Base-by-base conservation (phyloP, 345 rosid genomes). In the Eucalyptus camaldulensis region DNA sequence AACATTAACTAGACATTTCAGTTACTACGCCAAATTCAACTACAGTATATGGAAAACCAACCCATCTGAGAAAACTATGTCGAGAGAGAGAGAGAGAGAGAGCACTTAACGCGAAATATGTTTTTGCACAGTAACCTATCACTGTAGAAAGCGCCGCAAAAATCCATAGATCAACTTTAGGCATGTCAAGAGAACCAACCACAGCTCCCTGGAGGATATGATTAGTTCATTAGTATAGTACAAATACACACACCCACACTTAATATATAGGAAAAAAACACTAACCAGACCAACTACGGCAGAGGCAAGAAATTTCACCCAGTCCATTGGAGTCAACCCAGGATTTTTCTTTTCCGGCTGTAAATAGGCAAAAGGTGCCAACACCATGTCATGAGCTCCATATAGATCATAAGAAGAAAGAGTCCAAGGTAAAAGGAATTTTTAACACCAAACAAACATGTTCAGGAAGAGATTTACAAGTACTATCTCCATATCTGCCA, bases 301-400 rank as follows among this genome's bases (percentile, higher is more conserved):
- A 90, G 99, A 95, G 90, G 86, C 94, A 53, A 98, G 90, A 90
- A 98, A 98, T 93, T 94, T 98, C 94, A 97, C 98, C 99, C 99
- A 98, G 91, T 98, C 99, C 97, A 96, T 93, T 76, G 99, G 99
- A 88, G 99, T 98, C 91, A 98, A 92, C 87, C 99, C 98, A 47
- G 99, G 99, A 91, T 95, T 98, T 92, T 95, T 95, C 95, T 98
- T 98, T 93, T 97, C 99, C 56, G 99, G 99, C 99, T 98, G 96
- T 92, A 80, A 86, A 90, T 89, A 69, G 58, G 29, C 51, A 88
- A 85, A n/a, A 76, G 43, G 49, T 53, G 72, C 88, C 80, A 21
- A 87, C 49, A 88, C 86, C 31, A 90, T 67, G 87, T 91, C 80
- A 88, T 51, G 86, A 62, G 50, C 85, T n/a, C 14, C 85, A 91